Conservation (phyloP, 2,329 filamentous ascomycete species). For the Davidsoniella eucalypti region DNA sequence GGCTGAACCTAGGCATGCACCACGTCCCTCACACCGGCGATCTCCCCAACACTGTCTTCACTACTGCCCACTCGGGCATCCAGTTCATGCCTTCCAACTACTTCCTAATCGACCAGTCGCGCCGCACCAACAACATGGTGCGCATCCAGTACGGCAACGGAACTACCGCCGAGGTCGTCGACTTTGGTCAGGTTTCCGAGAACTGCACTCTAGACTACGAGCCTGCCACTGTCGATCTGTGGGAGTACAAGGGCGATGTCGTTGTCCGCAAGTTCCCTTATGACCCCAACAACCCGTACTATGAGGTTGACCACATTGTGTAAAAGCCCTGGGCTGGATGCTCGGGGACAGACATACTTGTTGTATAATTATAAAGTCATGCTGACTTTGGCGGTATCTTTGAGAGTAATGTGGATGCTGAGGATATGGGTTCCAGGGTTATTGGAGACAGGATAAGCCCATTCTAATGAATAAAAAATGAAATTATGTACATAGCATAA, state of each 20-base stretch:
- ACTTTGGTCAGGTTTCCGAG: slow-evolving; percentile 20
- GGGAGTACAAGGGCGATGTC: slow-evolving; percentile 18
- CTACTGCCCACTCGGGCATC: slow-evolving; percentile 20
- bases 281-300: slow-evolving; percentile 14
- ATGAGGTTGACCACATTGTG: slow-evolving; percentile 12
- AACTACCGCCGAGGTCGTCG: slow-evolving; percentile 18
- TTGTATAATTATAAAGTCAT: not conserved
- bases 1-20: slow-evolving; percentile 39
- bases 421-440: too few species aligned
- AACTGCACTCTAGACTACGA: slow-evolving; percentile 19
- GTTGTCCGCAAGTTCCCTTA: slow-evolving; percentile 15
- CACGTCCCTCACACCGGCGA: slow-evolving; percentile 34
- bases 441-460: too few species aligned
- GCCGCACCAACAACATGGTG: slow-evolving; percentile 21
- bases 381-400: not conserved
- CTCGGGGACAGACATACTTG: not conserved
- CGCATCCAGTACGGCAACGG: slow-evolving; percentile 23
- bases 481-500: too few species aligned
- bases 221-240: slow-evolving; percentile 18
- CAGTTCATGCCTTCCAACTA: slow-evolving; percentile 21
- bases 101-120: slow-evolving; percentile 7
- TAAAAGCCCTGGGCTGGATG: not conserved
- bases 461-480: too few species aligned
- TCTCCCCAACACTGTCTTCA: slow-evolving; percentile 20
- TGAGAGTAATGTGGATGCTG: not conserved